Evolutionary conservation across 352 stramenopile genomes (phyloP).

Genomic region (Globisporangium emineosum): DNA sequence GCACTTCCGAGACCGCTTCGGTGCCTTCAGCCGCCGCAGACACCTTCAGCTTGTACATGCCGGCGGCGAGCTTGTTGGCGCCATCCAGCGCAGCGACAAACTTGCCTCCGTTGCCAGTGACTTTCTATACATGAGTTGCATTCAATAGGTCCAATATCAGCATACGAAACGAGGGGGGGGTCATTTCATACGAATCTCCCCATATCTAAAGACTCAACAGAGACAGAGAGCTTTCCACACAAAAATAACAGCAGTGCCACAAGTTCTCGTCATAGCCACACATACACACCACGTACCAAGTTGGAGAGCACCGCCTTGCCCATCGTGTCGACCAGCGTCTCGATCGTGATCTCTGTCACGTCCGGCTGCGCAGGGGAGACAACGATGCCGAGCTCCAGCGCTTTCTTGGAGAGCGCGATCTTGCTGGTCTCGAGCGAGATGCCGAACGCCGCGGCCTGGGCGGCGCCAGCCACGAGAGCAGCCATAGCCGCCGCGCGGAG

Average conservation of each 20-base stretch:
- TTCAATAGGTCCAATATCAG: not conserved
- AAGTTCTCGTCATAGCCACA: not conserved
- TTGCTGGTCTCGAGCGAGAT: conserved; percentile 46
- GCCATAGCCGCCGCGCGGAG: conserved; percentile 18
- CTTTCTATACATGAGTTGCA: conserved; percentile 30
- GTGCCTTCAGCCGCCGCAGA: conserved; percentile 38
- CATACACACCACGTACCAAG: conserved; percentile 34
- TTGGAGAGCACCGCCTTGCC: conserved; percentile 52
- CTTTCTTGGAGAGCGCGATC: conserved; percentile 36
- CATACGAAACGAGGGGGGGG: not conserved
- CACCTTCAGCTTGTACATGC: conserved; percentile 85
- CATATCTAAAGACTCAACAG: not conserved
- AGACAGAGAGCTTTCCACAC: not conserved
- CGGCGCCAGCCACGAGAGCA: conserved; percentile 16
- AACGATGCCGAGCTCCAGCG: conserved; percentile 48
- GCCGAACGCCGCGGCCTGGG: conserved; percentile 32
- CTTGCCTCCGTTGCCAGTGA: conserved; percentile 57
- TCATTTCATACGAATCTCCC: not conserved
- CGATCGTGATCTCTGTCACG: conserved; percentile 56
- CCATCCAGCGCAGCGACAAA: conserved; percentile 44
- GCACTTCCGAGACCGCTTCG: conserved; percentile 45
- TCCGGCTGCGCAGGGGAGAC: conserved; percentile 51
- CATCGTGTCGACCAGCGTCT: conserved; percentile 68
- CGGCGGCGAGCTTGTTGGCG: conserved; percentile 44
- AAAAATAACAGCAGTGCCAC: not conserved